A percentile compares a stretch with the other conserved stretches of the same genome.
phyloP scores from a whole-genome alignment of 2,329 filamentous ascomycete genomes.

The Apiospora phragmitis region DNA sequence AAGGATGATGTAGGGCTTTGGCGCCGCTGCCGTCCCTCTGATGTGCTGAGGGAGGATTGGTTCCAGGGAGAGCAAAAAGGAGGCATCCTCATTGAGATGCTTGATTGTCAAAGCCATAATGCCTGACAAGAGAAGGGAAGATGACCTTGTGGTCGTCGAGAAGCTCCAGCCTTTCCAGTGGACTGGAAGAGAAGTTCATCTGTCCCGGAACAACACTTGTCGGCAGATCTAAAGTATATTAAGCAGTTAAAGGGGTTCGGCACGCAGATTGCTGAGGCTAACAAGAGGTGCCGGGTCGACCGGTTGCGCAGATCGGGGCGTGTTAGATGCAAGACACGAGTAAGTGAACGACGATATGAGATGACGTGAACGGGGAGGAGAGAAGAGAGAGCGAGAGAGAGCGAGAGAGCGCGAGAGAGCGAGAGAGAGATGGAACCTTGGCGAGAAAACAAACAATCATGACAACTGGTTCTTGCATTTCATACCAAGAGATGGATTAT shows the following conservation, averaged over 20 bases:
- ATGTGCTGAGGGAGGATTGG: conserved; percentile 46
- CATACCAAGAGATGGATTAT: not conserved
- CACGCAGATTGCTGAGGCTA: not conserved
- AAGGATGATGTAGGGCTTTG: conserved; percentile 63
- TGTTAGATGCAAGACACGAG: not conserved
- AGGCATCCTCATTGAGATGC: conserved; percentile 64
- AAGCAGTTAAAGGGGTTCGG: not conserved
- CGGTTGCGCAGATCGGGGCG: not conserved
- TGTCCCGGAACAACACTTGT: not conserved
- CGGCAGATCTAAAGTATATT: not conserved
- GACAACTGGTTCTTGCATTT: not conserved
- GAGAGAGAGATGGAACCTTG: not conserved
- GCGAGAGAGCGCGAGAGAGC: not conserved
- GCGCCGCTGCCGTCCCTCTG: conserved; percentile 32
- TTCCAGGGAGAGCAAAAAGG: conserved; percentile 64
- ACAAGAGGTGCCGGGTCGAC: not conserved
- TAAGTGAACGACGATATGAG: not conserved
- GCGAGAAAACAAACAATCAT: conserved; percentile 4
- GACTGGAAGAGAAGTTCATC: not conserved
- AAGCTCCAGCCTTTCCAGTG: not conserved
- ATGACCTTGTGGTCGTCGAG: not conserved
- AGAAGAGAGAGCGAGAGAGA: not conserved
- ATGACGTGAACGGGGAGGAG: not conserved
- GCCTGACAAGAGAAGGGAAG: not conserved
- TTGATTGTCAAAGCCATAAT: conserved; percentile 64